These are phyloP conservation scores for Fusarium sp. DNA, from an alignment of 2,329 filamentous ascomycete species.

Conservation along the genomic window DNA sequence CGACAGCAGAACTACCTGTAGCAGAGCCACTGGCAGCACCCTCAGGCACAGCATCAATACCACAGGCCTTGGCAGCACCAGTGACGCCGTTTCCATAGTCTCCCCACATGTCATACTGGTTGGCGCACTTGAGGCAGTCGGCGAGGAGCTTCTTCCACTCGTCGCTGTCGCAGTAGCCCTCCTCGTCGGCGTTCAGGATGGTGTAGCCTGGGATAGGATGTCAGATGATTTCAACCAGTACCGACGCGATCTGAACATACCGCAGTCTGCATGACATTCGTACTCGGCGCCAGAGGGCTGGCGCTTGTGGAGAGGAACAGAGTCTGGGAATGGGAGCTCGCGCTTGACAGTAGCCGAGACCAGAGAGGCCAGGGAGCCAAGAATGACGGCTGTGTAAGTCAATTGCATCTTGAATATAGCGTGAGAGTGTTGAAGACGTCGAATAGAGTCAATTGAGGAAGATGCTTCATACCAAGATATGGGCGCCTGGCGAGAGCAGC, in stretches of 20 bases:
- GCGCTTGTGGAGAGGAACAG: conserved; percentile 54
- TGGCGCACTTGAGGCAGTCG: conserved; percentile 58
- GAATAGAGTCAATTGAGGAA: not conserved
- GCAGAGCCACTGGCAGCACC: conserved; percentile 15
- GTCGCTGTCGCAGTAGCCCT: conserved; percentile 48
- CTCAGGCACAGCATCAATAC: conserved; percentile 43
- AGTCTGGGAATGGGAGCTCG: conserved; percentile 45
- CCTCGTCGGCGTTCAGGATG: conserved; percentile 41
- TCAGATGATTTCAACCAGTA: not conserved
- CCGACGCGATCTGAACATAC: conserved; percentile 46
- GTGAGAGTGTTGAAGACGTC: not conserved
- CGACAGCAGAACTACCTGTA: conserved; percentile 10
- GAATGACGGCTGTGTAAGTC: conserved; percentile 38
- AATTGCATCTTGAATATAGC: conserved; percentile 45
- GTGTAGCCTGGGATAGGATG: conserved; percentile 41
- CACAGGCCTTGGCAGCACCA: conserved; percentile 52
- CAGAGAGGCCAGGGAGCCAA: conserved; percentile 46
- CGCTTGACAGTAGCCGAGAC: conserved; percentile 31
- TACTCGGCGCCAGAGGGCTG: conserved; percentile 54
- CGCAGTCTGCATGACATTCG: conserved; percentile 64
- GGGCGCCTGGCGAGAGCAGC: conserved; percentile 1
- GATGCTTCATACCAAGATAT: not conserved
- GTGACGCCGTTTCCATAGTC: conserved; percentile 54
- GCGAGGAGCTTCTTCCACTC: conserved; percentile 56
- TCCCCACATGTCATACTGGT: conserved; percentile 57